Evolutionary conservation across 1,284 basidiomycete genomes (phyloP).

Genomic region (Cutaneotrichosporon cutaneum): DNA sequence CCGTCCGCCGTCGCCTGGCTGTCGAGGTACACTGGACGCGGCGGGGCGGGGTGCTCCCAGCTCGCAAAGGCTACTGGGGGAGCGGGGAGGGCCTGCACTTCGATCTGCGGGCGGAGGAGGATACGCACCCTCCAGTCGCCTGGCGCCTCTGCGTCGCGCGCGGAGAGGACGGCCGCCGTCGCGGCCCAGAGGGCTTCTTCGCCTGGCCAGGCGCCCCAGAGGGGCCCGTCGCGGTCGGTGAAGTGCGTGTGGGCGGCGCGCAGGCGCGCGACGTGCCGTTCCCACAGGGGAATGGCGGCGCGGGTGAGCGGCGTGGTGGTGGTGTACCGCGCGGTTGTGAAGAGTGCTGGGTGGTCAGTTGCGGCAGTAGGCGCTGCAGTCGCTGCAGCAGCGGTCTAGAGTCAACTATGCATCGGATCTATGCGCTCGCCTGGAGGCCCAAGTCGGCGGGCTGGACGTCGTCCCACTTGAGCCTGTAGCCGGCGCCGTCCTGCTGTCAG

Average conservation of each 20-base stretch:
- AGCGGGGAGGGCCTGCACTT: conserved; percentile 36
- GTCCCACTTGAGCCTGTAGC: conserved; percentile 45
- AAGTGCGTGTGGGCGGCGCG: conserved; percentile 37
- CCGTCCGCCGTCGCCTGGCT: conserved; percentile 1
- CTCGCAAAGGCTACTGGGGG: conserved; percentile 30
- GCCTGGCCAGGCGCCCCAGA: conserved; percentile 38
- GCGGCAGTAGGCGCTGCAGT: not conserved
- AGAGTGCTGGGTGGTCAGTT: conserved; percentile 25
- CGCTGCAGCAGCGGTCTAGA: conserved; percentile 1
- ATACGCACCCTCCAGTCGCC: conserved; percentile 22
- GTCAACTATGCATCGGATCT: conserved; percentile 13
- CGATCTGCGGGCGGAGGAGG: conserved; percentile 28
- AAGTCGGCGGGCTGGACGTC: conserved; percentile 2
- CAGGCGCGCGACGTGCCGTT: conserved; percentile 37
- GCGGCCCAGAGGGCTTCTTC: conserved; percentile 31
- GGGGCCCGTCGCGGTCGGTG: conserved; percentile 17
- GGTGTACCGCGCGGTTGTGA: conserved; percentile 45
- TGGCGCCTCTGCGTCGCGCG: not conserved
- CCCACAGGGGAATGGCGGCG: conserved; percentile 33
- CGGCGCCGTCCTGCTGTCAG: conserved; percentile 37
- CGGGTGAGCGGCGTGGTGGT: conserved; percentile 16
- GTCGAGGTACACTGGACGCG: conserved; percentile 37
- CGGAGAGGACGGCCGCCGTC: conserved; percentile 22
- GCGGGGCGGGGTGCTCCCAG: not conserved
- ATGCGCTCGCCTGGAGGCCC: conserved; percentile 9